Base-by-base conservation (phyloP, 257 asterid species). In the Penstemon newberryi region DNA sequence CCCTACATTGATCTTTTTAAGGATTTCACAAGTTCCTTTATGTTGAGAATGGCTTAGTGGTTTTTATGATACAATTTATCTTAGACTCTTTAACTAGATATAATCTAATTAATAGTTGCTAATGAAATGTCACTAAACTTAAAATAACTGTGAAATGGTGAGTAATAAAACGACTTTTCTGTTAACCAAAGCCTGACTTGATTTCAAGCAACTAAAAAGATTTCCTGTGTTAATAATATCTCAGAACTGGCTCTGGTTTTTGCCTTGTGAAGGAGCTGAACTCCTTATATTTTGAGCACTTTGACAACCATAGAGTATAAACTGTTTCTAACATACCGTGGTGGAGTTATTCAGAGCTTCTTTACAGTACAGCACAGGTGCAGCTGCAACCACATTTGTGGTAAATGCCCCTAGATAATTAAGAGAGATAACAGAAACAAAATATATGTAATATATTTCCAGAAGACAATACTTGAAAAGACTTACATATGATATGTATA, bases 351-450 rank as follows among this genome's bases (percentile, higher is more conserved):
- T 86, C 67, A 94, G 80, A 19, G 85, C 89, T 52, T 77, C 79
- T 75, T 87, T 94, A 82, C 97, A 91, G 77, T 94, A 91, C 51
- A 91, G 11, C 65, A 94, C 96, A 42, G 97, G 99, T 58, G 99
- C 97, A 75, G 99, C 97, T 70, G 99, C 97, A 69, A 94, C 97
- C 64, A 91, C 87, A 72, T 91, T 94, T 47, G 81, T 86, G 45
- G 97, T 94, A 68, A 94, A 94, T 58, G 95, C 81, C 73, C 99
- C 99, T 94, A 77, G 68, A 79, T 12, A 61, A 73, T 44, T 67
- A 46, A 56, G 50, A 57, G 76, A 40, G 53, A 63, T 25, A 8
- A 40, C 19, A 57, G 65, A 55, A 62, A 36, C 70, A 60, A 38
- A 42, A 55, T 42, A 68, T 6, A 53, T 7, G 50, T 4, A 55